Conservation (phyloP, 208 protist species). For the Trypanosoma melophagium region DNA sequence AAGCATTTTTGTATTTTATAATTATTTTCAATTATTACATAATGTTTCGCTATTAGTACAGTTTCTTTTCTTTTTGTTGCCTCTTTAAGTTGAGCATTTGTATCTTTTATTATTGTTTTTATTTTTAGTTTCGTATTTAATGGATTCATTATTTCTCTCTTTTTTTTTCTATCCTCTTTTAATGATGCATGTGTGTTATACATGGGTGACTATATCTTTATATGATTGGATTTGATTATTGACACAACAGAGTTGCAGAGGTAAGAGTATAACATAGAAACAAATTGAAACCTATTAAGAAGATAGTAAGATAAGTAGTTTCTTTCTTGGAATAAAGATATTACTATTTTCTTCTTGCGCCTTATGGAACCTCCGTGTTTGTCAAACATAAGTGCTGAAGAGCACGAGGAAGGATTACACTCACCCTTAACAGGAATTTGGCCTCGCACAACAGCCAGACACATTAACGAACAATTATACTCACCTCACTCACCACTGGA, state of each 20-base stretch:
- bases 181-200: background rate
- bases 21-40: slow-evolving; percentile 8
- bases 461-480: background rate
- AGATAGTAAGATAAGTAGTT: too few relatives aligned
- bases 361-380: slow-evolving; percentile 7
- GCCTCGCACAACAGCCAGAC: slow-evolving; percentile 3
- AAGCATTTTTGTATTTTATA: background rate
- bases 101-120: background rate
- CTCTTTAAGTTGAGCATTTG: slow-evolving; percentile 3
- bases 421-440: background rate
- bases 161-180: background rate
- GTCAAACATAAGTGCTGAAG: background rate
- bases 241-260: background rate
- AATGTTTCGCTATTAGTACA: slow-evolving; percentile 2
- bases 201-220: background rate
- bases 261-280: too few relatives aligned
- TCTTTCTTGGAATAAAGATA: too few relatives aligned
- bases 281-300: too few relatives aligned
- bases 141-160: background rate
- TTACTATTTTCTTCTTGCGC: background rate
- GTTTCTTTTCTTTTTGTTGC: slow-evolving; percentile 25
- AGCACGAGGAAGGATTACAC: background rate
- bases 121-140: background rate
- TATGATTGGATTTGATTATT: slow-evolving; percentile 6
- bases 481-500: background rate